phyloP scores from a whole-genome alignment of 1,284 basidiomycete species.

The Termitomyces sp. region DNA sequence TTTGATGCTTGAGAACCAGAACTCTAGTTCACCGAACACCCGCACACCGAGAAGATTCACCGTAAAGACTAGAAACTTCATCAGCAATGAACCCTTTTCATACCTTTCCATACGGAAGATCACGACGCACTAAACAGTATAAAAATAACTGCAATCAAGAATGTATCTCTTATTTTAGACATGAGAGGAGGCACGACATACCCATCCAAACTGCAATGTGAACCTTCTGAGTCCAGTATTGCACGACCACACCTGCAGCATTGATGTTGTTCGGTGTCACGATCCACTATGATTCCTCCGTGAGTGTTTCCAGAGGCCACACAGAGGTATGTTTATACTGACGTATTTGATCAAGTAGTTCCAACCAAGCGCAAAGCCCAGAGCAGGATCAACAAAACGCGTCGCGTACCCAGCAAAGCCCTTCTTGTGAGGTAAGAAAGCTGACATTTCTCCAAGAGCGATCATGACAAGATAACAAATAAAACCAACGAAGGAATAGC shows the following conservation, averaged over 20 bases:
- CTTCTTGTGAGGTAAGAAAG: slow-evolving; percentile 51
- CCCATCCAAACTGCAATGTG: slow-evolving; percentile 57
- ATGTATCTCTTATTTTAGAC: not conserved
- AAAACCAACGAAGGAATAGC: slow-evolving; percentile 50
- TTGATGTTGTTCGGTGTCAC: slow-evolving; percentile 51
- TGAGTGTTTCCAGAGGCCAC: not conserved
- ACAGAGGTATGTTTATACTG: slow-evolving; percentile 10
- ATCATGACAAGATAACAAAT: slow-evolving; percentile 53
- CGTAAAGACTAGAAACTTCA: slow-evolving; percentile 36
- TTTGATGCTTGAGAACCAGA: slow-evolving; percentile 51
- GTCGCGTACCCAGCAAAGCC: slow-evolving; percentile 52
- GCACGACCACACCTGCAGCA: slow-evolving; percentile 57
- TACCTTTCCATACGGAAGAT: not conserved
- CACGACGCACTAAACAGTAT: slow-evolving; percentile 45
- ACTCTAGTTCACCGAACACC: slow-evolving; percentile 58
- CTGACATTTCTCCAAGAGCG: slow-evolving; percentile 50
- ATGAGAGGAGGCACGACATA: slow-evolving; percentile 23
- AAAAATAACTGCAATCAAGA: slow-evolving; percentile 41
- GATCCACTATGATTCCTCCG: slow-evolving; percentile 28
- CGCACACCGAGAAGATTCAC: slow-evolving; percentile 53
- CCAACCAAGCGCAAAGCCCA: slow-evolving; percentile 50
- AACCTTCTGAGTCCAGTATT: slow-evolving; percentile 55
- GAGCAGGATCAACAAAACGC: slow-evolving; percentile 48
- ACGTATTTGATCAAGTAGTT: slow-evolving; percentile 48
- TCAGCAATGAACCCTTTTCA: not conserved